phyloP scores from a whole-genome alignment of 2,329 filamentous ascomycete species.

The Xylariales sp. region DNA sequence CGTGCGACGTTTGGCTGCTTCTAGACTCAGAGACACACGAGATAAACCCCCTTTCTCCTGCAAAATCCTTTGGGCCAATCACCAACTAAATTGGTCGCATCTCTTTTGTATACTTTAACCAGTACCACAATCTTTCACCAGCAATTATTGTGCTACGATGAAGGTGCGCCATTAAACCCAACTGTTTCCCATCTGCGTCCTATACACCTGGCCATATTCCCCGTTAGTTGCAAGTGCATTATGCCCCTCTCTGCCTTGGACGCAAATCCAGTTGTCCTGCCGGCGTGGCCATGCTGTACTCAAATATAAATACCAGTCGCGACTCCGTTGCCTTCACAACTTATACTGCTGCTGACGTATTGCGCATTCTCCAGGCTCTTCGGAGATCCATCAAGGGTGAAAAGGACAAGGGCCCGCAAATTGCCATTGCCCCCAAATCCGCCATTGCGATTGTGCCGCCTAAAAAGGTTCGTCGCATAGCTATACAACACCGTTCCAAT shows the following conservation, averaged over 20 bases:
- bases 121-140: constrained; percentile 14
- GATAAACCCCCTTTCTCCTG: background rate
- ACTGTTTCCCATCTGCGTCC: constrained; percentile 9
- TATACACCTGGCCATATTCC: constrained; percentile 5
- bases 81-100: background rate
- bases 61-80: background rate
- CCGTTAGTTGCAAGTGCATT: constrained; percentile 6
- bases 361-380: constrained; percentile 60
- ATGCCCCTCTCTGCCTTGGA: constrained; percentile 4
- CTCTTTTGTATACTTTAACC: constrained; percentile 1
- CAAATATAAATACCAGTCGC: constrained; percentile 14
- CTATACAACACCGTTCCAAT: constrained; percentile 6
- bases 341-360: constrained; percentile 25
- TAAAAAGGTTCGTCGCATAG: constrained; percentile 69
- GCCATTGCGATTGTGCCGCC: constrained; percentile 85
- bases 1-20: constrained; percentile 1
- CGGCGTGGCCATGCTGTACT: constrained; percentile 23
- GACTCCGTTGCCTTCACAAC: constrained; percentile 16
- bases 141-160: constrained; percentile 26
- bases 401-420: constrained; percentile 69
- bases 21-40: background rate
- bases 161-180: constrained; percentile 28
- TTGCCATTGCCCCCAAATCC: constrained; percentile 78
- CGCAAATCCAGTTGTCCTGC: constrained; percentile 8
- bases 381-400: constrained; percentile 88